phyloP scores from a whole-genome alignment of 768 basidiomycete genomes.

The Leucogyrophana mollusca region DNA sequence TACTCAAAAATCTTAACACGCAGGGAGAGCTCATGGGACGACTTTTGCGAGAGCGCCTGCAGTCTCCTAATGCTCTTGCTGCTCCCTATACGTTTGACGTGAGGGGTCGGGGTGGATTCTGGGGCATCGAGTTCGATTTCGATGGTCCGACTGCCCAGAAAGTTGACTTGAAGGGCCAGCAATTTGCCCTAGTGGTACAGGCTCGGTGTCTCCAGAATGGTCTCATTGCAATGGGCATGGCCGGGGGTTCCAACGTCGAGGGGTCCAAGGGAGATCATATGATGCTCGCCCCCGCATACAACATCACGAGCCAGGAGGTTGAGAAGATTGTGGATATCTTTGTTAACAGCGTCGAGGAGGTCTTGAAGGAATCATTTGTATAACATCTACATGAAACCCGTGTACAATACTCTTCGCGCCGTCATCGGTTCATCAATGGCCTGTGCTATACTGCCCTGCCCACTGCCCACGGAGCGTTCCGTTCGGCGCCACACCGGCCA shows the following conservation, averaged over 20 bases:
- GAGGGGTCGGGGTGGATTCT: conserved; percentile 82
- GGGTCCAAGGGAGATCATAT: conserved; percentile 72
- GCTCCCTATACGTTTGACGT: conserved; percentile 75
- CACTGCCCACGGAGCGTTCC: conserved; percentile 4
- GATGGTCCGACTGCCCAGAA: conserved; percentile 37
- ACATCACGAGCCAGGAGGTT: conserved; percentile 66
- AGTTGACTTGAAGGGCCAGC: conserved; percentile 49
- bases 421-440: neutral
- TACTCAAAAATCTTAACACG: conserved; percentile 61
- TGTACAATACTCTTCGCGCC: neutral
- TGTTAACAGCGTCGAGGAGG: conserved; percentile 65
- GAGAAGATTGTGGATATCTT: conserved; percentile 66
- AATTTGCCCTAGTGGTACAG: conserved; percentile 71
- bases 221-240: conserved; percentile 72
- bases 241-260: conserved; percentile 64
- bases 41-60: conserved; percentile 55
- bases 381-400: conserved; percentile 1
- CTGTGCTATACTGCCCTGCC: conserved; percentile 4
- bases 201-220: conserved; percentile 66
- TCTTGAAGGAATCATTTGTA: conserved; percentile 41
- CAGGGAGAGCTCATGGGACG: conserved; percentile 61
- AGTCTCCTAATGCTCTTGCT: conserved; percentile 52
- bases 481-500: conserved; percentile 6
- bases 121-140: conserved; percentile 83
- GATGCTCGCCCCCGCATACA: conserved; percentile 81